These are phyloP conservation scores for Leccinum broughii DNA, from an alignment of 768 basidiomycete genomes.

Conservation along the genomic window DNA sequence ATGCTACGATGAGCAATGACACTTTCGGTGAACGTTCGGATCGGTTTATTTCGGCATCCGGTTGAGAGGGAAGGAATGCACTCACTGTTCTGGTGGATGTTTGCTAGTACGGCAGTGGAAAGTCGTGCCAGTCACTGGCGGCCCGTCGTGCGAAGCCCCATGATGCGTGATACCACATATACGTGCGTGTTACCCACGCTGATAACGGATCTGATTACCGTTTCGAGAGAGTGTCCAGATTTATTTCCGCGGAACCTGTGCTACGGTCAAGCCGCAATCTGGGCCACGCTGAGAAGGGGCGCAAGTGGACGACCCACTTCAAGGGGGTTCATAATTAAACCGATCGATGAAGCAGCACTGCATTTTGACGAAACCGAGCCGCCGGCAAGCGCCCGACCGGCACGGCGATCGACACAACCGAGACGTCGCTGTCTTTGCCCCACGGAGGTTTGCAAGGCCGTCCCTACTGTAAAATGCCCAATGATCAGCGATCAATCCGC, in stretches of 20 bases:
- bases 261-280: neutral
- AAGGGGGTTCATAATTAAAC: neutral
- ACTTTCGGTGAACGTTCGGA: neutral
- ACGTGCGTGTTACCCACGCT: neutral
- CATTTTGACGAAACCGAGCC: neutral
- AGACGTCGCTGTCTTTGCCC: neutral
- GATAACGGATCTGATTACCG: neutral
- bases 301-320: neutral
- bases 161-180: neutral
- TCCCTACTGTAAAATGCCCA: neutral
- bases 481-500: neutral
- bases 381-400: slow-evolving; percentile 8
- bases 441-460: neutral
- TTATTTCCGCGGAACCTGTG: neutral
- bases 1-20: neutral
- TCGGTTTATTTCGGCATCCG: neutral
- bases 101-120: neutral
- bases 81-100: neutral
- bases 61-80: neutral
- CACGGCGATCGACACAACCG: slow-evolving; percentile 7
- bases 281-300: neutral
- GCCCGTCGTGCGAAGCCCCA: neutral
- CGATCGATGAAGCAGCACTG: slow-evolving; percentile 6
- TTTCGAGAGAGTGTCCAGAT: neutral
- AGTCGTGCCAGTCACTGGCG: neutral